Evolutionary conservation across 495 filamentous ascomycete species (phyloP).

Genomic region (Penicillium alfredii): DNA sequence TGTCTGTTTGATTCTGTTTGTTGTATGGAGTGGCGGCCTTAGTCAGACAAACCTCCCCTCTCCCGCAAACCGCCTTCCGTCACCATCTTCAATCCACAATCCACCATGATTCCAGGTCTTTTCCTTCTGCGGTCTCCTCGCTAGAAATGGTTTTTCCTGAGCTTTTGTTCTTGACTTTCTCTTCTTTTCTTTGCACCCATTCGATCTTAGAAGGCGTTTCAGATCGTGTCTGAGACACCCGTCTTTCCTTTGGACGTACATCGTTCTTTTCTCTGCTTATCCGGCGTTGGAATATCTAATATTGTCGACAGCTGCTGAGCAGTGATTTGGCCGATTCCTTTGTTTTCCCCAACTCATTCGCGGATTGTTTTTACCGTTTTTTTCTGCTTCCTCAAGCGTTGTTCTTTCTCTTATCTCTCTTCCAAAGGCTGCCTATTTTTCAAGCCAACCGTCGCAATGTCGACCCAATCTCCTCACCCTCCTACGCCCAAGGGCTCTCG

Average conservation of each 20-base stretch:
- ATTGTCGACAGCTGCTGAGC: slow-evolving; percentile 34
- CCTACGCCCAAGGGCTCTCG: slow-evolving; percentile 37
- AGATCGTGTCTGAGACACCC: neutral
- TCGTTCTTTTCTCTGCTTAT: slow-evolving; percentile 13
- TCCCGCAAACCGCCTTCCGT: neutral
- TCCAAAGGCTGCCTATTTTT: slow-evolving; percentile 43
- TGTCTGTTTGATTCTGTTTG: neutral
- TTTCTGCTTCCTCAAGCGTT: slow-evolving; percentile 14
- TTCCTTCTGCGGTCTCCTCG: too few species aligned
- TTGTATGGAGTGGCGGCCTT: neutral
- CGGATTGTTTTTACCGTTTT: slow-evolving; percentile 7
- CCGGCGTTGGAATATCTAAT: slow-evolving; percentile 17
- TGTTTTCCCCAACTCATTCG: slow-evolving; percentile 6
- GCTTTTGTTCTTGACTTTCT: neutral
- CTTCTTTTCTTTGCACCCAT: neutral
- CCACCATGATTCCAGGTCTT: neutral
- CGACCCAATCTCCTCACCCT: slow-evolving; percentile 35
- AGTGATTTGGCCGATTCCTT: slow-evolving; percentile 25
- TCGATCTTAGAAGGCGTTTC: neutral
- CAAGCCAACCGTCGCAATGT: slow-evolving; percentile 41
- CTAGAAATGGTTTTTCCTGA: neutral
- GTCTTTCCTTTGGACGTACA: too few species aligned
- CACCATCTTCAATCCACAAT: too few species aligned
- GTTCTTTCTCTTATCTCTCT: slow-evolving; percentile 17
- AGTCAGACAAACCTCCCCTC: too few species aligned